Evolutionary conservation across 257 asterid species (phyloP).

Genomic region (Nicotiana knightiana): DNA sequence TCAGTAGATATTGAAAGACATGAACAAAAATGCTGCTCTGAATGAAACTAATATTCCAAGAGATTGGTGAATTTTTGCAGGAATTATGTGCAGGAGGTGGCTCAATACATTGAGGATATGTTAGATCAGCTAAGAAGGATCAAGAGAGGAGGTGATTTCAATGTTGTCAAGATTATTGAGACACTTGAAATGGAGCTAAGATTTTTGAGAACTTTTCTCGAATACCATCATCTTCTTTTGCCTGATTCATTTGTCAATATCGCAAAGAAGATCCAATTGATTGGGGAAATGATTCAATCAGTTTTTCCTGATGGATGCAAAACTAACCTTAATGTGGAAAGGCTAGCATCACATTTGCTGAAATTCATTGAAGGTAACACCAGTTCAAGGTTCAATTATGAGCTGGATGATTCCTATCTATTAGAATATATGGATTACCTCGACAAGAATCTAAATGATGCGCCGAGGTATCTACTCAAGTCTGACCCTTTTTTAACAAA

Average conservation of each 20-base stretch:
- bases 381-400: background rate
- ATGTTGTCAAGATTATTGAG: background rate
- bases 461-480: too few species aligned
- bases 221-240: background rate
- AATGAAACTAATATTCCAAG: too few species aligned
- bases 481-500: rapidly evolving
- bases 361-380: background rate
- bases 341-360: background rate
- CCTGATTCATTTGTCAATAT: background rate
- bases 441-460: background rate
- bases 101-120: background rate
- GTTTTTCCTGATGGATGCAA: background rate
- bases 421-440: background rate
- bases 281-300: background rate
- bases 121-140: background rate
- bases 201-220: background rate
- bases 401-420: background rate
- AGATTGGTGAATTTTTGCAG: background rate
- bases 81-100: background rate
- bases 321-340: background rate
- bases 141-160: background rate
- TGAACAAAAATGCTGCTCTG: too few species aligned
- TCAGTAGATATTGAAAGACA: too few species aligned
- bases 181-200: background rate
- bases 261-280: too few species aligned